Conservation (phyloP, 371 early-diverging fungal genomes). For the Nematocida ausubeli region DNA sequence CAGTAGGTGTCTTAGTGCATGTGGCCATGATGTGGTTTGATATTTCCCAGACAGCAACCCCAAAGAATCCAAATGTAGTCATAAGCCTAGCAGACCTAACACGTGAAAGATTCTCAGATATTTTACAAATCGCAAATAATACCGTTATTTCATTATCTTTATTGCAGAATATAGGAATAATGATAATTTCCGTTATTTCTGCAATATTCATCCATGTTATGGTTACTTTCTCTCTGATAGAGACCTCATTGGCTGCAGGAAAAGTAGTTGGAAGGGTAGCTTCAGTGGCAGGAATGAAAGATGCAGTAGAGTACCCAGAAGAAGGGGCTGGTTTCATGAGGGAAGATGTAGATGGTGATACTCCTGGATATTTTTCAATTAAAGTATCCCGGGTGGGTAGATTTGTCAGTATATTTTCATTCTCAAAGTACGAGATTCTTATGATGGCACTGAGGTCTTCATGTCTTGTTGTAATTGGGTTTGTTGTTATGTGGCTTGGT, state of each 20-base stretch:
- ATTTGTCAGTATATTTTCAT: not conserved
- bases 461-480: not conserved
- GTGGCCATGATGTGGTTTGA: not conserved
- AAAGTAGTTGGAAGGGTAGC: not conserved
- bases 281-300: not conserved
- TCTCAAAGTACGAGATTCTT: not conserved
- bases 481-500: not conserved
- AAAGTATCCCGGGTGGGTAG: not conserved
- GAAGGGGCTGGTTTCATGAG: not conserved
- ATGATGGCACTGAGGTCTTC: not conserved
- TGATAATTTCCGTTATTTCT: not conserved
- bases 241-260: not conserved
- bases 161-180: not conserved
- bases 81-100: no score
- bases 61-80: no score
- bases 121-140: no score
- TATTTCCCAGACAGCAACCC: not conserved
- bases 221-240: not conserved
- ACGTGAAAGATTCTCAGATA: no score
- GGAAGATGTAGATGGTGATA: not conserved
- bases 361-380: not conserved
- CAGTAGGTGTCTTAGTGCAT: not conserved
- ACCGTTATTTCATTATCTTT: no score
- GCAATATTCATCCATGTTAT: not conserved
- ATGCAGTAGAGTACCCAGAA: not conserved